A percentile compares a stretch with the other conserved stretches of the same genome.
phyloP scores from a whole-genome alignment of 2,329 filamentous ascomycete genomes.

The Exophiala oligosperma region DNA sequence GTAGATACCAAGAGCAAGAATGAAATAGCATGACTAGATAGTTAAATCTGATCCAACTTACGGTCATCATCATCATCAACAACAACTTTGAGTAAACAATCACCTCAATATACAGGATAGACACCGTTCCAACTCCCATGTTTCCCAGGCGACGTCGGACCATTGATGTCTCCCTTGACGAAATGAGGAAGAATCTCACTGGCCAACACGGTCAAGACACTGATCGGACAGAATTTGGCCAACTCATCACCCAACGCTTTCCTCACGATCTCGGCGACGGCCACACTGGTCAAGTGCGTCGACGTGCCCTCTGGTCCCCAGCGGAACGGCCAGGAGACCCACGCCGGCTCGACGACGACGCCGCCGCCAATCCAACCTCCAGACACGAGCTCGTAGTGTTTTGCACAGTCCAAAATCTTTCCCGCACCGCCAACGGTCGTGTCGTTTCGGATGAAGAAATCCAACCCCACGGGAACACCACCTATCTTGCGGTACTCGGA shows the following conservation, averaged over 20 bases:
- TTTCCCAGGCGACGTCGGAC: slow-evolving; percentile 9
- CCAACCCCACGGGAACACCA: slow-evolving; percentile 14
- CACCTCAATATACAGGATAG: slow-evolving; percentile 14
- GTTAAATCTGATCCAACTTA: too few species aligned
- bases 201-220: slow-evolving; percentile 7
- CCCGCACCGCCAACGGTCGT: neutral
- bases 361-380: slow-evolving; percentile 1
- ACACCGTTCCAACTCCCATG: slow-evolving; percentile 18
- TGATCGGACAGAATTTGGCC: slow-evolving; percentile 9
- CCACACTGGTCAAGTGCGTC: slow-evolving; percentile 3
- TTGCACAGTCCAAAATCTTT: slow-evolving; percentile 12
- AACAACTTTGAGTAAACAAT: too few species aligned
- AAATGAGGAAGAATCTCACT: slow-evolving; percentile 18
- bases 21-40: too few species aligned
- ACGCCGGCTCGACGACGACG: slow-evolving; percentile 1
- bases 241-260: slow-evolving; percentile 7
- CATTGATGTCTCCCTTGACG: slow-evolving; percentile 17
- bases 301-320: slow-evolving; percentile 19
- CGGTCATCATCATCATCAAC: too few species aligned
- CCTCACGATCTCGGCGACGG: slow-evolving; percentile 11
- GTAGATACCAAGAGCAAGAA: too few species aligned
- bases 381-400: slow-evolving; percentile 15
- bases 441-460: slow-evolving; percentile 19
- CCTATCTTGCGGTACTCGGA: slow-evolving; percentile 13
- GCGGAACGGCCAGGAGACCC: slow-evolving; percentile 16